A percentile compares a stretch with the other conserved stretches of the same genome.
Evolutionary conservation across 1,284 basidiomycete genomes (phyloP).

Genomic region (Thecaphora frezii): DNA sequence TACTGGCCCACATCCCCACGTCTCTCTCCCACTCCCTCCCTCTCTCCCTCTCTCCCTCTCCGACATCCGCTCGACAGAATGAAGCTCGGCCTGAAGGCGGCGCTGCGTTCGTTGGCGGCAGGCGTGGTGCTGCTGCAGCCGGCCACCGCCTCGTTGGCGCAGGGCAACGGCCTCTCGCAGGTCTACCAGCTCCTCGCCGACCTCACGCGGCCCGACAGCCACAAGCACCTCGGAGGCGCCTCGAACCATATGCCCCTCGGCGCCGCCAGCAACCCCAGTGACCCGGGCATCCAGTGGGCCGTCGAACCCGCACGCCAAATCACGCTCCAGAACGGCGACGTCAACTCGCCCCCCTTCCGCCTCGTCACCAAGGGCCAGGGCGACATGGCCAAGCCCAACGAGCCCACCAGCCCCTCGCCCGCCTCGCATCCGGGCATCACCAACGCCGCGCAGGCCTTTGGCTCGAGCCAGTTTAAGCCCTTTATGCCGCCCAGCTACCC

Average conservation of each 20-base stretch:
- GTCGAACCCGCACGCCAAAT: slow-evolving; percentile 12
- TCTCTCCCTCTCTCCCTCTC: slow-evolving; percentile 1
- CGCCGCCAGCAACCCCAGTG: slow-evolving; percentile 10
- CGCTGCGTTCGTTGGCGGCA: slow-evolving; percentile 14
- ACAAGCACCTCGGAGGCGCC: slow-evolving; percentile 18
- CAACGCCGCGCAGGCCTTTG: slow-evolving; percentile 18
- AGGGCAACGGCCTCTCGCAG: slow-evolving; percentile 16
- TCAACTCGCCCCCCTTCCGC: slow-evolving; percentile 22
- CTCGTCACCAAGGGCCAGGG: slow-evolving; percentile 19
- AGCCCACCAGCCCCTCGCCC: slow-evolving; percentile 9
- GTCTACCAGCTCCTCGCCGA: slow-evolving; percentile 35
- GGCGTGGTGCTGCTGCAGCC: slow-evolving; percentile 7
- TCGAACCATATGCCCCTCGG: slow-evolving; percentile 3
- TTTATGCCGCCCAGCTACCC: slow-evolving; percentile 53
- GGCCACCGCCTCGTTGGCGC: slow-evolving; percentile 19
- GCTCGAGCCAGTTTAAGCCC: slow-evolving; percentile 42
- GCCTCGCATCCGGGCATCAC: slow-evolving; percentile 24
- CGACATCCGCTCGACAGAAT: no score
- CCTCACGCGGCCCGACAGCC: slow-evolving; percentile 18
- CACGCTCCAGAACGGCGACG: slow-evolving; percentile 16
- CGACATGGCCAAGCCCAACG: not conserved
- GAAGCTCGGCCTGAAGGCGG: not conserved
- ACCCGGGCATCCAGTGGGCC: slow-evolving; percentile 28
- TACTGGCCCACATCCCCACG: not conserved
- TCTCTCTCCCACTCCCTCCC: no score